Base-by-base conservation (phyloP, 441 rosid species). In the Aleurites moluccanus region DNA sequence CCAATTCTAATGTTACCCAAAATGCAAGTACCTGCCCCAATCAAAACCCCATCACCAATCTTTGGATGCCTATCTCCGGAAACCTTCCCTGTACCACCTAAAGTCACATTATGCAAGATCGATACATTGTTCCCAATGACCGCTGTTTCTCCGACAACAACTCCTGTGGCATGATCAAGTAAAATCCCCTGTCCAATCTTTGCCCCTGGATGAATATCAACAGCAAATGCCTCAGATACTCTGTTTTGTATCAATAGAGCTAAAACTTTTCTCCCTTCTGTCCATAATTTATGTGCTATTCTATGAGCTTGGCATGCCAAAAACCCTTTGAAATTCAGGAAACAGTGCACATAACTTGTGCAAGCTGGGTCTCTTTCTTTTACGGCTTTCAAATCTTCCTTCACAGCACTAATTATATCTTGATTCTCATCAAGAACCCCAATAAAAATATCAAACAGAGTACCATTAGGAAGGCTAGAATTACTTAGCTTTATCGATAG, bases 61-160 rank as follows among this genome's bases (percentile, higher is more conserved):
- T 91, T 93, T 0, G 97, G 97, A 73, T 94, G 98, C 76, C 98
- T 75, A n/a, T 92, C 97, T 0, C 98, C 96, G 10, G 83, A 61
- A 40, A 60, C 76, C 79, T 94, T 94, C 10, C 98, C 98, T 0
- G 97, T 94, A 10, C 96, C 97, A 18, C 98, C 98, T 13, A 92
- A 80, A 1, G 98, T 94, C 75, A 94, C 97, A 44, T 88, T 87
- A 59, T 92, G 98, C 70, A 94, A 78, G 72, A 94, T 94, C 49
- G 98, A 90, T 35, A 90, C 97, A 57, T 94, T 81, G 76, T 90
- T 83, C 3, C 97, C 97, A 3, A 94, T 80, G 75, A 90, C 98
- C 2, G 98, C 93, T 1, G 98, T 94, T 77, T 94, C 98, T 21
- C 96, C 97, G 11, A 90, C 86, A 70, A 94, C 91, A 0, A 94